phyloP scores from a whole-genome alignment of 2,329 filamentous ascomycete species.

The Hymenoscyphus fructigenus region DNA sequence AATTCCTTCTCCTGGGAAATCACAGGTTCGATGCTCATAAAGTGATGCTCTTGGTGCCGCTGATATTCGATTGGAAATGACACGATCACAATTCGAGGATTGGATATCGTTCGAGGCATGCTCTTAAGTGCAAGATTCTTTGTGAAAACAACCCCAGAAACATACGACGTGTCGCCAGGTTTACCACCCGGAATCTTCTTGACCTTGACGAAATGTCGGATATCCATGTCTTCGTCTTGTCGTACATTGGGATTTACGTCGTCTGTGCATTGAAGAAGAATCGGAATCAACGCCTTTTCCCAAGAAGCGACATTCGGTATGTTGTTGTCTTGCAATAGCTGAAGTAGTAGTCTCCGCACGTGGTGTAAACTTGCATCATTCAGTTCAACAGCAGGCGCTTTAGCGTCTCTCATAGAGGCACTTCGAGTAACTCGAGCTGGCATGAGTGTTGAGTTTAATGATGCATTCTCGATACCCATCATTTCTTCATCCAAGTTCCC shows the following conservation, averaged over 20 bases:
- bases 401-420: slow-evolving; percentile 75
- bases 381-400: slow-evolving; percentile 75
- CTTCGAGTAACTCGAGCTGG: slow-evolving; percentile 64
- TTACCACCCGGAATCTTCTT: slow-evolving; percentile 93
- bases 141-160: slow-evolving; percentile 94
- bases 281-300: slow-evolving; percentile 88
- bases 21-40: slow-evolving; percentile 96
- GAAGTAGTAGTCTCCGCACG: slow-evolving; percentile 79
- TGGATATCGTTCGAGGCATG: slow-evolving; percentile 83
- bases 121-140: slow-evolving; percentile 96
- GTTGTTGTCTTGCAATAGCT: slow-evolving; percentile 74
- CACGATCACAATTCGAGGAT: slow-evolving; percentile 86
- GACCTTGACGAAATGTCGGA: slow-evolving; percentile 93
- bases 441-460: slow-evolving; percentile 24
- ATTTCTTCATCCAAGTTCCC: slow-evolving; percentile 35
- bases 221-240: slow-evolving; percentile 91
- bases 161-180: slow-evolving; percentile 90
- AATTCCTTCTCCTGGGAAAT: slow-evolving; percentile 97
- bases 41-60: slow-evolving; percentile 87
- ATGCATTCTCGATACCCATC: slow-evolving; percentile 21
- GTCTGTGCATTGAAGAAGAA: slow-evolving; percentile 85
- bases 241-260: slow-evolving; percentile 93
- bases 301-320: slow-evolving; percentile 74
- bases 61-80: slow-evolving; percentile 97
- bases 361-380: slow-evolving; percentile 87